Evolutionary conservation across 2,329 filamentous ascomycete genomes (phyloP).

Genomic region (Trichoderma sp.): DNA sequence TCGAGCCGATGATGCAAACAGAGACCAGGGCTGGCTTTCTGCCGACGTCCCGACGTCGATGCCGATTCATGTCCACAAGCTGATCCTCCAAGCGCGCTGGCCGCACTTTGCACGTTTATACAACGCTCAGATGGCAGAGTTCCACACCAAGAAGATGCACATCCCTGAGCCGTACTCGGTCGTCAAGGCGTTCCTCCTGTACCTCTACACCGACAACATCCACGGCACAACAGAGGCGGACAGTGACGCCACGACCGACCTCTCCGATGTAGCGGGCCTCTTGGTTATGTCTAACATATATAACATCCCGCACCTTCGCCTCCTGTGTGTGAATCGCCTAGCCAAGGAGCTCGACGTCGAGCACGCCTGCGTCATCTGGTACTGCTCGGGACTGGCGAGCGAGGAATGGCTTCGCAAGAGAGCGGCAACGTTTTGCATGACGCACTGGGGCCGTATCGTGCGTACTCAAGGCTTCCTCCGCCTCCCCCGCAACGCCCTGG

Average conservation of each 20-base stretch:
- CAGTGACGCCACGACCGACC: constrained; percentile 69
- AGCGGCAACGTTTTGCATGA: constrained; percentile 83
- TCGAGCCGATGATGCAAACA: constrained; percentile 41
- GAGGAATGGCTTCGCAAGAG: constrained; percentile 93
- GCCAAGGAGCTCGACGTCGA: constrained; percentile 90
- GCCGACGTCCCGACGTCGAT: constrained; percentile 65
- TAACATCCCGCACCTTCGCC: constrained; percentile 87
- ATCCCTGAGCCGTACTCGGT: constrained; percentile 94
- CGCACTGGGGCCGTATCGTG: constrained; percentile 92
- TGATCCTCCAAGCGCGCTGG: constrained; percentile 94
- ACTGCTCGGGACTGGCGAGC: constrained; percentile 82
- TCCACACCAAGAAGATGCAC: constrained; percentile 95
- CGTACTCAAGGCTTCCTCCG: constrained; percentile 82
- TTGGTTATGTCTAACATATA: constrained; percentile 98
- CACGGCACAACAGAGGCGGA: constrained; percentile 48
- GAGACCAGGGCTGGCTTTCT: constrained; percentile 55
- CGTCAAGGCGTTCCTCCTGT: constrained; percentile 91
- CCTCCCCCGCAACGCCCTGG: constrained; percentile 72
- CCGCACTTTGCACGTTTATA: constrained; percentile 93
- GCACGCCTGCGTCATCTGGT: constrained; percentile 94
- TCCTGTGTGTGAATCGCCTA: constrained; percentile 86
- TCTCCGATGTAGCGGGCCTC: constrained; percentile 87
- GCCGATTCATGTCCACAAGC: constrained; percentile 90
- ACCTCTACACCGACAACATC: constrained; percentile 95
- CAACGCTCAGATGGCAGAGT: constrained; percentile 93